phyloP scores from a whole-genome alignment of 371 early-diverging fungal genomes.

The Modicella reniformis region DNA sequence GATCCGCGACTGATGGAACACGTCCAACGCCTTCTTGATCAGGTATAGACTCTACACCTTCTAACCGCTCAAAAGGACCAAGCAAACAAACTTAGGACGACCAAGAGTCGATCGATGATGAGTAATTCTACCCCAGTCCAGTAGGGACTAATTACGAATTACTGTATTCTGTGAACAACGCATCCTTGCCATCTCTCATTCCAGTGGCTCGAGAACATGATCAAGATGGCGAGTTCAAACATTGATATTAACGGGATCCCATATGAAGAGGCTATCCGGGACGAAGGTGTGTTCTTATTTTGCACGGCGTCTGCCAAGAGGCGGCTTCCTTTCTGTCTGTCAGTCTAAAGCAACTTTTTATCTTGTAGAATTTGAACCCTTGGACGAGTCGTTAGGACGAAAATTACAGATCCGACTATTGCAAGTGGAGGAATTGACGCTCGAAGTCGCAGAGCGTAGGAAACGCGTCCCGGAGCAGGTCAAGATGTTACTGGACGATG shows the following conservation, averaged over 20 bases:
- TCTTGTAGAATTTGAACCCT: slow-evolving; percentile 38
- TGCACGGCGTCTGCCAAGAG: background rate
- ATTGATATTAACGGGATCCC: slow-evolving; percentile 52
- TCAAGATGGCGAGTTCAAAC: slow-evolving; percentile 34
- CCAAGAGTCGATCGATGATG: too few species aligned
- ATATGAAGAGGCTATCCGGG: slow-evolving; percentile 39
- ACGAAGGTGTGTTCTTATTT: slow-evolving; percentile 25
- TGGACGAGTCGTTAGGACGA: slow-evolving; percentile 41
- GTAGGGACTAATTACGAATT: too few species aligned
- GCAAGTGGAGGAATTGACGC: slow-evolving; percentile 42
- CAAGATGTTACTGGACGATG: slow-evolving; percentile 54
- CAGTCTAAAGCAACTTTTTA: background rate
- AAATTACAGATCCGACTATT: slow-evolving; percentile 34
- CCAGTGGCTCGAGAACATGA: slow-evolving; percentile 47
- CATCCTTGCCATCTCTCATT: background rate
- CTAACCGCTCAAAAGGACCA: too few species aligned
- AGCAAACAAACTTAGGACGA: too few species aligned
- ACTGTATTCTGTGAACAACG: too few species aligned
- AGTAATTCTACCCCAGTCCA: too few species aligned
- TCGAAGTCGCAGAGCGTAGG: slow-evolving; percentile 52
- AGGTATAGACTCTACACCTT: slow-evolving; percentile 19
- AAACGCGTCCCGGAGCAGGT: slow-evolving; percentile 54
- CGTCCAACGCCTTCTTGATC: slow-evolving; percentile 33
- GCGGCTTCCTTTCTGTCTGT: background rate
- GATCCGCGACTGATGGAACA: slow-evolving; percentile 24